Evolutionary conservation across 2,329 filamentous ascomycete genomes (phyloP), one percentile per base, ranked within the genome.

Genomic region (Diaporthe sp.): DNA sequence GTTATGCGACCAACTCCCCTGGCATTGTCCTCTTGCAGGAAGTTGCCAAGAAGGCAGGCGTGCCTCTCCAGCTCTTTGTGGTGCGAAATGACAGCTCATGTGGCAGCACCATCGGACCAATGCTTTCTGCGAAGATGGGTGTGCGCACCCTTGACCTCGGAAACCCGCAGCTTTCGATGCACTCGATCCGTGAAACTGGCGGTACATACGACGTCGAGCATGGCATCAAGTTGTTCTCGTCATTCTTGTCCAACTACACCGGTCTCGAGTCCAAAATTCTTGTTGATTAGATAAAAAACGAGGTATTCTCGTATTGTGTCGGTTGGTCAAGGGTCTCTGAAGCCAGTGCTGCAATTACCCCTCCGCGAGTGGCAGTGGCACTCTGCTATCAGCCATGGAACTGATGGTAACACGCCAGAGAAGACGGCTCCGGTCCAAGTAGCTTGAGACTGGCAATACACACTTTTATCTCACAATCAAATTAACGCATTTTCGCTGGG

Each of bases 31-130:
- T 99, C 47, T 85, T 99, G 15, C 94, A 98, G 85, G 96, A 98
- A 86, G 92, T 94, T 57, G 97, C 97, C 63, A 91, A 90, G 63
- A 86, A 88, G 47, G 91, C 90, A 25, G 92, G 92, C 34, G 95
- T 98, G 28, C 97, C 97, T 20, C 89, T 99, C 72, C 97, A 99
- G 87, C 88, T 98, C 53, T 98, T 98, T 81, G 97, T 99, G 55
- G 96, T 98, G 63, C 92, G 96, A 82, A 99, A 99, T 85, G 97
- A 99, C 84, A 97, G 94, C 5, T 92, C 94, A 71, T 99, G 97
- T 84, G 97, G 97, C 74, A 96, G 94, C 86, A 99, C 97, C 49
- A 99, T 99, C 81, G 97, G 97, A 0, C 97, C 97, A n/a, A 98
- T 98, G 92, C 88, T 98, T 61, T 94, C 94, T 72, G 95, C 96